Conservation (phyloP, 2,329 filamentous ascomycete genomes). For the Claviceps paspali region DNA sequence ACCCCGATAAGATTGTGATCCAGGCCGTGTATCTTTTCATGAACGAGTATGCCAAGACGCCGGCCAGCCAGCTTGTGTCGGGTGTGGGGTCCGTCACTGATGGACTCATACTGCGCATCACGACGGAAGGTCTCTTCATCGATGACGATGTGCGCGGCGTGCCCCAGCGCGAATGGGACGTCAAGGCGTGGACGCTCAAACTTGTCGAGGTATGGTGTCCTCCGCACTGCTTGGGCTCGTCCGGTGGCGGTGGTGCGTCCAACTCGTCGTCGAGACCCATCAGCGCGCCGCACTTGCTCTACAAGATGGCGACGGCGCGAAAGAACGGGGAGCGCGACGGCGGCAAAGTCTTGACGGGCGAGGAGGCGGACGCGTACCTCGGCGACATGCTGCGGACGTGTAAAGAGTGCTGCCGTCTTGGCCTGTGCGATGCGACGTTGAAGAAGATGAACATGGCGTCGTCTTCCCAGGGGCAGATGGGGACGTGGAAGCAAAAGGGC, state of each 20-base stretch:
- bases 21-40: conserved; percentile 87
- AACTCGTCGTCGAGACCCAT: conserved; percentile 20
- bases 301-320: conserved; percentile 31
- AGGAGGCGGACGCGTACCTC: conserved; percentile 52
- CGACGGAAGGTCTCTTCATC: conserved; percentile 88
- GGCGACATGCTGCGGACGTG: conserved; percentile 47
- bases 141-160: conserved; percentile 88
- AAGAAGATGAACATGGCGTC: conserved; percentile 21
- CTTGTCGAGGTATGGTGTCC: conserved; percentile 77
- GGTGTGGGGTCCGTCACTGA: conserved; percentile 79
- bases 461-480: conserved; percentile 28
- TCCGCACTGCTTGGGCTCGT: conserved; percentile 40
- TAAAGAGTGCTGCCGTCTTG: conserved; percentile 46
- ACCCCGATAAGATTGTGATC: conserved; percentile 93
- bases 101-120: conserved; percentile 80
- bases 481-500: conserved; percentile 38
- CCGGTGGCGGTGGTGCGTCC: conserved; percentile 20
- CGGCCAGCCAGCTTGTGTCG: conserved; percentile 76
- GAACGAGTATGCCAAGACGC: conserved; percentile 76
- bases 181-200: conserved; percentile 96
- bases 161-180: conserved; percentile 94
- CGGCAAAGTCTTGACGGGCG: conserved; percentile 38
- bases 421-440: conserved; percentile 30
- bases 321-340: conserved; percentile 33
- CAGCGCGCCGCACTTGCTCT: conserved; percentile 28